Percentiles rank a stretch among this genome's conserved stretches.
phyloP scores from a whole-genome alignment of 2,329 filamentous ascomycete genomes.

The Emergomyces africanus region DNA sequence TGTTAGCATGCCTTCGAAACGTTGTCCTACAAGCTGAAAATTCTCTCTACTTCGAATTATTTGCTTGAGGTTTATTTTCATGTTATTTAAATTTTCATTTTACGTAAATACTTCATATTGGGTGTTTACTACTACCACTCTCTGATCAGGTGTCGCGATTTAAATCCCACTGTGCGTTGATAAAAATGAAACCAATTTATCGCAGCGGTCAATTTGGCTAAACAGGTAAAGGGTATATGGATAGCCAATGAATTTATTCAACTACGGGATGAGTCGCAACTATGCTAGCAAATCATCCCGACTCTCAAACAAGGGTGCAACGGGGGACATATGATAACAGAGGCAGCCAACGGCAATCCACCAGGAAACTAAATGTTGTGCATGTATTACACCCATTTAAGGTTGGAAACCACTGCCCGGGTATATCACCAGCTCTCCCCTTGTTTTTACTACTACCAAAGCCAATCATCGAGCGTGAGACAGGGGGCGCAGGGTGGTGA shows the following conservation, averaged over 20 bases:
- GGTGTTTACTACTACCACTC: not conserved
- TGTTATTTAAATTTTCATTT: not conserved
- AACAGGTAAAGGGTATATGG: not conserved
- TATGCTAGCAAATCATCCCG: not conserved
- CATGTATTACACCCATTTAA: not conserved
- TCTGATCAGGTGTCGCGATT: not conserved
- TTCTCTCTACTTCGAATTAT: not conserved
- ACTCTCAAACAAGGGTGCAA: not conserved
- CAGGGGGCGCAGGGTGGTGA: not conserved
- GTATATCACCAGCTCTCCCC: not conserved
- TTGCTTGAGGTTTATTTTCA: no score
- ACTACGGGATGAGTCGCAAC: not conserved
- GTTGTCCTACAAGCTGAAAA: not conserved
- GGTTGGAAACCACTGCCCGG: not conserved
- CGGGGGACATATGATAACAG: no score
- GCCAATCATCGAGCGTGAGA: not conserved
- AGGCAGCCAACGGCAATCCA: not conserved
- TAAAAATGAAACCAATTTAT: not conserved
- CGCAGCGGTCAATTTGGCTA: not conserved
- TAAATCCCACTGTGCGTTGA: not conserved
- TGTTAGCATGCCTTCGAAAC: not conserved
- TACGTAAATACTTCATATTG: not conserved
- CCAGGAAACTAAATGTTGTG: not conserved
- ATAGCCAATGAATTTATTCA: not conserved
- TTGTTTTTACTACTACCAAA: conserved; percentile 1